Evolutionary conservation across 352 stramenopile genomes (phyloP), one percentile per base, ranked within the genome.

Genomic region (Pythium aristosporum): DNA sequence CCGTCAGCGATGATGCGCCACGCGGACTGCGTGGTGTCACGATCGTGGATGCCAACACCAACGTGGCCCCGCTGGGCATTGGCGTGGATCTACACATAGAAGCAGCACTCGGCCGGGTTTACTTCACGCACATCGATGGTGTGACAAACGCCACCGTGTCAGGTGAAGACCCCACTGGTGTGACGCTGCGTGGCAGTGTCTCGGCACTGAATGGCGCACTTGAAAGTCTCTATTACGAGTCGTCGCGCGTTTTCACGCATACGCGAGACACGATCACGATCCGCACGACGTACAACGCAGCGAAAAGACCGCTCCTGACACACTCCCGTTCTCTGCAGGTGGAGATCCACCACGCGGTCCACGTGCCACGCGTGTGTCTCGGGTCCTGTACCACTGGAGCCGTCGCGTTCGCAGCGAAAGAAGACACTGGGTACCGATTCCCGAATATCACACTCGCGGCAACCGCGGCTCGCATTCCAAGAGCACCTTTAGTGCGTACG

Each of bases 401-500:
- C 5, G 46, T 59, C 15, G 34, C 79, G 39, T 79, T 77, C 39
- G 73, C 73, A 16, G 66, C 54, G 13, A 49, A 65, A 52, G 77
- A 89, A 52, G 80, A 87, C 46, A 60, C 60, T 43, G 67, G 66
- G 15, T 87, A 80, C 47, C 71, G 57, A 30, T 86, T 86, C 44
- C 64, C 78, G 8, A 55, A 79, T 25, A 58, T 89, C 16, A 44
- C 39, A 18, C 32, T 64, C 1, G n/a, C 13, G 18, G 16, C 10
- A 23, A 65, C 39, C 12, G n/a, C 20, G 2, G 10, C 32, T 7
- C 34, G n/a, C 11, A 6, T 21, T 36, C n/a, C 23, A n/a, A 32
- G 20, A 21, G 28, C 11, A 6, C 30, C 28, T 21, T 8, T 16
- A 21, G 12, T 21, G 47, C 47, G 30, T 32, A 10, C 34, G 6